phyloP scores from a whole-genome alignment of 108 stramenopile species.

The Cylindrotheca closterium region DNA sequence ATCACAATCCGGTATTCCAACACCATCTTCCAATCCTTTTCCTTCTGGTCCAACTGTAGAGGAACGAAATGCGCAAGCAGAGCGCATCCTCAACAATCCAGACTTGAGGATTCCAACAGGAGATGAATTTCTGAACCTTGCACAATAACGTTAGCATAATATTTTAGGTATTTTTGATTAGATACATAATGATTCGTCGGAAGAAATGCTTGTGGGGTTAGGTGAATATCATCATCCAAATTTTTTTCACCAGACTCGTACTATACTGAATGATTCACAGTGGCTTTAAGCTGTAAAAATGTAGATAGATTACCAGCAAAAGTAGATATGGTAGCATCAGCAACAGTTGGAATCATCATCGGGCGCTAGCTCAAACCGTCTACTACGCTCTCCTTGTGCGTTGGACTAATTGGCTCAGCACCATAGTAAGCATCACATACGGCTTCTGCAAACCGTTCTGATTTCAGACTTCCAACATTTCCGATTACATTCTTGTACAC shows the following conservation, averaged over 20 bases:
- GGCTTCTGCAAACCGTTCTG: constrained; percentile 67
- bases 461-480: constrained; percentile 72
- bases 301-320: too few species aligned
- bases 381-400: constrained; percentile 71
- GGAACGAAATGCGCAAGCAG: background rate
- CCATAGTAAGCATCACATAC: constrained; percentile 90
- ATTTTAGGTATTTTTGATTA: too few species aligned
- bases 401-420: constrained; percentile 66
- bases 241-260: background rate
- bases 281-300: background rate
- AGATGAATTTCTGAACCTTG: background rate
- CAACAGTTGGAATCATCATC: too few species aligned
- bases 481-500: constrained; percentile 80
- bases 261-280: background rate
- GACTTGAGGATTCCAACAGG: background rate
- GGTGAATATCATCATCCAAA: background rate
- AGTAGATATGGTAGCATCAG: too few species aligned
- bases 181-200: too few species aligned
- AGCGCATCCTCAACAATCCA: background rate
- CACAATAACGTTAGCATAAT: background rate
- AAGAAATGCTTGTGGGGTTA: too few species aligned
- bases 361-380: constrained; percentile 65
- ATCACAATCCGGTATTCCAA: background rate
- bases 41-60: background rate
- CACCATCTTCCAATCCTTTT: background rate